phyloP scores from a whole-genome alignment of 1,284 basidiomycete species.

The Papiliotrema terrestris region DNA sequence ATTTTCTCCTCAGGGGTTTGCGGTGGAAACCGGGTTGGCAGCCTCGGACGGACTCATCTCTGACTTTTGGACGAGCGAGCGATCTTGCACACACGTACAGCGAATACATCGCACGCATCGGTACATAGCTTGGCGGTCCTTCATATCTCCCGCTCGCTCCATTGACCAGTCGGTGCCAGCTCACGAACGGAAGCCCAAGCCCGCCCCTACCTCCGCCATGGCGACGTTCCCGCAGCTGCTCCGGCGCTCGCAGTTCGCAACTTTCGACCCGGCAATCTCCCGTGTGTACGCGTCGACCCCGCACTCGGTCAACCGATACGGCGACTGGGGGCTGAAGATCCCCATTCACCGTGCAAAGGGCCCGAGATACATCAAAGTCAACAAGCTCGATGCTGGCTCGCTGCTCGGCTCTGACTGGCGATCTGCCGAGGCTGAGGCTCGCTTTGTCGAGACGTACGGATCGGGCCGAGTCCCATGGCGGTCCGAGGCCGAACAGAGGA shows the following conservation, averaged over 20 bases:
- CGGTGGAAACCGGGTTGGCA: neutral
- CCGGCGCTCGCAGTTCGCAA: slow-evolving; percentile 38
- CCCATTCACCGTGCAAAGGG: slow-evolving; percentile 25
- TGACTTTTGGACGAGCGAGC: neutral
- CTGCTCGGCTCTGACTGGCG: slow-evolving; percentile 39
- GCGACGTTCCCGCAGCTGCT: slow-evolving; percentile 42
- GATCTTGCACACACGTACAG: too few species aligned
- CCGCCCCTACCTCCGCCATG: slow-evolving; percentile 16
- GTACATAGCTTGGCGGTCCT: neutral
- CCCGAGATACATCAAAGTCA: slow-evolving; percentile 39
- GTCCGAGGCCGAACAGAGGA: slow-evolving; percentile 2
- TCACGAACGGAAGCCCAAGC: neutral
- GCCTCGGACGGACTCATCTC: neutral
- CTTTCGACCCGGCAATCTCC: slow-evolving; percentile 46
- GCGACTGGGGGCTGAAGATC: slow-evolving; percentile 47
- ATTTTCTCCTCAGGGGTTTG: slow-evolving; percentile 15
- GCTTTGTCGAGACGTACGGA: slow-evolving; percentile 45
- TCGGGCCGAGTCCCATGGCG: slow-evolving; percentile 35
- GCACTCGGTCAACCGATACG: slow-evolving; percentile 25
- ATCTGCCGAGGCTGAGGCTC: slow-evolving; percentile 43
- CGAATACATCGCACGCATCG: too few species aligned
- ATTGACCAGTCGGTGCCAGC: too few species aligned
- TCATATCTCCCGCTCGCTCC: too few species aligned
- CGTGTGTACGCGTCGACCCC: slow-evolving; percentile 45
- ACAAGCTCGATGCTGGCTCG: slow-evolving; percentile 33